Evolutionary conservation across 805 yeast species (phyloP).

Genomic region (Phaffomyces opuntiae): DNA sequence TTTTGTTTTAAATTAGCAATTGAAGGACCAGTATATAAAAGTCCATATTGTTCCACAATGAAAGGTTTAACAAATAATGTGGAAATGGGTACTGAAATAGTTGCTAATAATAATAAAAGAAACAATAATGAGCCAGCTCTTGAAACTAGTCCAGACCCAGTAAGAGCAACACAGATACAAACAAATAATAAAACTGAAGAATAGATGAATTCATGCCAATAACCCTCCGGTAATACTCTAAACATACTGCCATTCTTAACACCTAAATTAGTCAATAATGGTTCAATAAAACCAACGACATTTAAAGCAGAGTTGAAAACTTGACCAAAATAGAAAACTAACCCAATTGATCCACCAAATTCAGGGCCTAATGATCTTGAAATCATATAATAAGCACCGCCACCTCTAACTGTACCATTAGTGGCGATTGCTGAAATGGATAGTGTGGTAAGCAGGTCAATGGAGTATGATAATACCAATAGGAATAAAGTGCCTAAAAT

Average conservation of each 20-base stretch:
- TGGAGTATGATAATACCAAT: conserved; percentile 65
- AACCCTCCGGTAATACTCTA: conserved; percentile 59
- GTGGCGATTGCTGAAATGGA: conserved; percentile 95
- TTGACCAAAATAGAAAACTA: conserved; percentile 92
- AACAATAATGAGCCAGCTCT: conserved; percentile 75
- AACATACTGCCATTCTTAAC: conserved; percentile 45
- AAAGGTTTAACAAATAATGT: conserved; percentile 61
- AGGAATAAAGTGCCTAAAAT: conserved; percentile 67
- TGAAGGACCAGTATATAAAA: conserved; percentile 63
- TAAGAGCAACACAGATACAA: conserved; percentile 70
- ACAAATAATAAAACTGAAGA: conserved; percentile 60
- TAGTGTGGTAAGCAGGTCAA: conserved; percentile 78
- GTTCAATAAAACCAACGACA: conserved; percentile 93
- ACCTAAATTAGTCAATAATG: conserved; percentile 77
- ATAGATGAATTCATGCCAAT: conserved; percentile 62
- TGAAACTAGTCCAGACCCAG: conserved; percentile 78
- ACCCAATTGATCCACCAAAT: conserved; percentile 96
- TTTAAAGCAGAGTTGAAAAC: conserved; percentile 86
- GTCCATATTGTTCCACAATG: conserved; percentile 39
- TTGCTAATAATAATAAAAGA: conserved; percentile 57
- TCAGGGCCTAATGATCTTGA: conserved; percentile 94
- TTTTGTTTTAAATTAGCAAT: conserved; percentile 63
- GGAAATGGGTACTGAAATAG: conserved; percentile 77
- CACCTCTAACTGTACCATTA: conserved; percentile 95
- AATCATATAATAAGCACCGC: conserved; percentile 98